These are phyloP conservation scores for Clonostachys rhizophaga DNA, from an alignment of 2,329 filamentous ascomycete species.

Conservation along the genomic window DNA sequence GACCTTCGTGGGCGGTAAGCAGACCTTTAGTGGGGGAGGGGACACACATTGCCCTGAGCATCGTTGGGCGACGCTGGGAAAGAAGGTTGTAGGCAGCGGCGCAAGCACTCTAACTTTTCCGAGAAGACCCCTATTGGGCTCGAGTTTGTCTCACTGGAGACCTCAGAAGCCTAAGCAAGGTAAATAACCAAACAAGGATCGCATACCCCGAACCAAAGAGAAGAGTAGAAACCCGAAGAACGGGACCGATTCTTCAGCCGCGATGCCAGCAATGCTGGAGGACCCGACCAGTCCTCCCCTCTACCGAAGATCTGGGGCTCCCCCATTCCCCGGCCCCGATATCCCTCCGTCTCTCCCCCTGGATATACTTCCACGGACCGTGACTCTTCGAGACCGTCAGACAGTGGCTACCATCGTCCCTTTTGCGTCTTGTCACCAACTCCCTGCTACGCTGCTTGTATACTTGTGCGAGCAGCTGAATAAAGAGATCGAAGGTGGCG, in stretches of 20 bases:
- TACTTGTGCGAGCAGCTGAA: conserved; percentile 84
- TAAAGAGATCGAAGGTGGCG: conserved; percentile 85
- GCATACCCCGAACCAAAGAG: conserved; percentile 3
- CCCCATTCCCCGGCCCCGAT: conserved; percentile 59
- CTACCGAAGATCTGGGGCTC: conserved; percentile 62
- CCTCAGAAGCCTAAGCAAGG: neutral
- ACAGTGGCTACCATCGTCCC: conserved; percentile 82
- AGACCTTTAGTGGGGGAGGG: neutral
- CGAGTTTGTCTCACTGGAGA: neutral
- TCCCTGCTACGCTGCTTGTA: conserved; percentile 68
- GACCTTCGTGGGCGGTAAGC: too few species aligned
- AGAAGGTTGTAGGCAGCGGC: too few species aligned
- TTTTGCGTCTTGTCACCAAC: conserved; percentile 70
- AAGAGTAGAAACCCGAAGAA: too few species aligned
- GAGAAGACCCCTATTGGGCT: neutral
- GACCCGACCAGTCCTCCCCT: conserved; percentile 69
- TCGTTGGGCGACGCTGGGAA: too few species aligned
- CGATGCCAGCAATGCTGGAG: conserved; percentile 75
- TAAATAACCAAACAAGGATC: neutral
- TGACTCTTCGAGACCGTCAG: conserved; percentile 78
- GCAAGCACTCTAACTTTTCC: too few species aligned
- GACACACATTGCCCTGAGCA: too few species aligned
- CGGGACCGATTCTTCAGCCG: too few species aligned
- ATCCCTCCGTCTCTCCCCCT: conserved; percentile 58
- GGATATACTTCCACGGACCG: conserved; percentile 68